Evolutionary conservation across 192 early-diverging fungal genomes (phyloP).

Genomic region (Backusella tuberculispora): DNA sequence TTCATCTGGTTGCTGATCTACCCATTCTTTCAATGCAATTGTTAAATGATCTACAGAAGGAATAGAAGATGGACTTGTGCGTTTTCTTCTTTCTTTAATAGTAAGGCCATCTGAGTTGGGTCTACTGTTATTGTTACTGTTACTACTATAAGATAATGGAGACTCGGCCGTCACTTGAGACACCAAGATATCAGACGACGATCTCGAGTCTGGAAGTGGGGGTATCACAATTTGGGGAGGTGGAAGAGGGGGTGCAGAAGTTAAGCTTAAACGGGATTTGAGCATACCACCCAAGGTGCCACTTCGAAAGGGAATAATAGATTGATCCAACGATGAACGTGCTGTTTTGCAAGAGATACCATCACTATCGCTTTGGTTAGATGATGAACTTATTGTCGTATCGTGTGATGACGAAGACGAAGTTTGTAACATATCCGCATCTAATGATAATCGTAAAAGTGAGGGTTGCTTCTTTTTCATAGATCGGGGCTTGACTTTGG

Average conservation of each 20-base stretch:
- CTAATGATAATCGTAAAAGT: constrained; percentile 20
- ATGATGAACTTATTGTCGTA: constrained; percentile 1
- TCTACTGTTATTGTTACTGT: constrained; percentile 4
- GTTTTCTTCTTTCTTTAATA: constrained; percentile 13
- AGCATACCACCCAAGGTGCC: constrained; percentile 16
- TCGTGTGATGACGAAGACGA: neutral
- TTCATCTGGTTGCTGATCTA: neutral
- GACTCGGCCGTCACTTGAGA: neutral
- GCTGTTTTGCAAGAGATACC: neutral
- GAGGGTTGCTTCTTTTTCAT: constrained; percentile 5
- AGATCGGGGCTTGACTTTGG: constrained; percentile 5
- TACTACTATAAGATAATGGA: neutral
- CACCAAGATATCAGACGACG: neutral
- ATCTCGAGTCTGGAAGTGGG: neutral
- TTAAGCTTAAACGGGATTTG: neutral
- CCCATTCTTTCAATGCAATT: neutral
- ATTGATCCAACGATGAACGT: neutral
- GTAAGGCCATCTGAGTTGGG: constrained; percentile 6
- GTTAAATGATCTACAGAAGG: constrained; percentile 16
- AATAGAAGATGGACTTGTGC: constrained; percentile 12
- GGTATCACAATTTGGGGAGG: neutral
- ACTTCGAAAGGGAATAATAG: constrained; percentile 6
- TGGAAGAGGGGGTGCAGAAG: constrained; percentile 5
- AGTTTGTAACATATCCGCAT: constrained; percentile 5
- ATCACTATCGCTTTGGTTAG: neutral